Evolutionary conservation across 139 green algal species (phyloP), one percentile per base, ranked within the genome.

Genomic region (Chlorella sp.): DNA sequence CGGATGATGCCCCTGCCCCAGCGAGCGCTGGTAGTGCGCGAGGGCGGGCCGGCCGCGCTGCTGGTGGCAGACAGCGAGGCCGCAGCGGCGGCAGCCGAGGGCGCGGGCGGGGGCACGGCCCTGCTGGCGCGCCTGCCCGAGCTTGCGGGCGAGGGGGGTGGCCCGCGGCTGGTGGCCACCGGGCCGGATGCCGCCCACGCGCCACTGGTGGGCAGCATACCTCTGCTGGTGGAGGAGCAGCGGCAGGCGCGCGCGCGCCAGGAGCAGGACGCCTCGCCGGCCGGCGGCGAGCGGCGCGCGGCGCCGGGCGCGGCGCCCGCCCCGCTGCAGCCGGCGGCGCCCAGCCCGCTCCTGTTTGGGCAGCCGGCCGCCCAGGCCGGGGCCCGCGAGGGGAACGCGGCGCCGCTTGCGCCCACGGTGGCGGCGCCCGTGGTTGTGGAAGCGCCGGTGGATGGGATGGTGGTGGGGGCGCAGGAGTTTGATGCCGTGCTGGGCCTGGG

Each of bases 171-270:
- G 51, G n/a, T 79, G 40, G 36, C 61, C 0, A 35, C 59, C 5
- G 73, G 73, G 6, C 60, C 60, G 8, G 53, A 19, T 5, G 19
- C 58, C 0, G 45, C 73, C 1, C 5, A 73, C 8, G 73, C 73
- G 5, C 73, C 73, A 2, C 73, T 79, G 50, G 73, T 79, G 8
- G 73, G 73, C 50, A 60, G 61, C 41, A 46, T 79, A n/a, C 68
- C 68, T 8, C n/a, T 51, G 15, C 25, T 65, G n/a, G 25, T 75
- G 25, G 51, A 66, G 38, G 38, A 33, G 35, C 67, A 75, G 68
- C 50, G 51, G 9, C 67, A 29, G 48, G 41, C 15, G 42, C 31
- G 48, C 42, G 19, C 29, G 65, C 43, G 60, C 21, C 36, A 8
- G 65, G 29, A 19, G 42, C 25, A 0, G 42, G 5, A 8, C 7